phyloP scores from a whole-genome alignment of 192 early-diverging fungal genomes.

The Nowakowskiella sp. region DNA sequence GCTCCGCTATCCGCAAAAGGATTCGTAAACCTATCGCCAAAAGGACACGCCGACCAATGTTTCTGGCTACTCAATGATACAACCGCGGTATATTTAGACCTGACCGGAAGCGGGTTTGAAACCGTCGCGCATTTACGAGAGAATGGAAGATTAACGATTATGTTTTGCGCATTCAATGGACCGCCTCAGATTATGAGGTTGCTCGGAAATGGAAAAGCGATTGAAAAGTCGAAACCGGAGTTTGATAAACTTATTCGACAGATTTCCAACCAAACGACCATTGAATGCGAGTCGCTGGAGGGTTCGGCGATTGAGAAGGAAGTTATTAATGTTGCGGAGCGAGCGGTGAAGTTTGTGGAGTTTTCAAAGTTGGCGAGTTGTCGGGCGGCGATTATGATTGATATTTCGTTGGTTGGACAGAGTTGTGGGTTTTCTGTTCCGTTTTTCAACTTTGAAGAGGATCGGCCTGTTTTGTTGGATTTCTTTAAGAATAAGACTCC shows the following conservation, averaged over 20 bases:
- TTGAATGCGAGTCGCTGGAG: no score
- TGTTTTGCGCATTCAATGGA: conserved; percentile 60
- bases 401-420: conserved; percentile 45
- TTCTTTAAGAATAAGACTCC: conserved; percentile 26
- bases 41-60: conserved; percentile 16
- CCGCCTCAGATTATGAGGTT: conserved; percentile 54
- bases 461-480: conserved; percentile 40
- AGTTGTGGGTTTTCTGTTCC: conserved; percentile 59
- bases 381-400: conserved; percentile 46
- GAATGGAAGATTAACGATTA: conserved; percentile 56
- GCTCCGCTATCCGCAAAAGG: conserved; percentile 1
- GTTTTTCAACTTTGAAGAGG: conserved; percentile 42
- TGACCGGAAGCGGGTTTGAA: conserved; percentile 38
- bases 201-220: conserved; percentile 43
- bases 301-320: no score
- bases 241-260: conserved; percentile 35
- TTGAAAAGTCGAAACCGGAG: conserved; percentile 31
- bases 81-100: conserved; percentile 13
- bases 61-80: no score
- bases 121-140: conserved; percentile 57
- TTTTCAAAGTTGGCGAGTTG: conserved; percentile 31
- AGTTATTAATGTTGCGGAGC: no score
- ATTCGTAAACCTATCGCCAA: conserved; percentile 18
- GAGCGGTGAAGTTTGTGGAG: conserved; percentile 36
- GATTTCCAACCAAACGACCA: no score